A percentile compares a stretch with the other conserved stretches of the same genome.
These are phyloP conservation scores for Eucalyptus curtisii DNA, from an alignment of 345 rosid species.

Conservation along the genomic window DNA sequence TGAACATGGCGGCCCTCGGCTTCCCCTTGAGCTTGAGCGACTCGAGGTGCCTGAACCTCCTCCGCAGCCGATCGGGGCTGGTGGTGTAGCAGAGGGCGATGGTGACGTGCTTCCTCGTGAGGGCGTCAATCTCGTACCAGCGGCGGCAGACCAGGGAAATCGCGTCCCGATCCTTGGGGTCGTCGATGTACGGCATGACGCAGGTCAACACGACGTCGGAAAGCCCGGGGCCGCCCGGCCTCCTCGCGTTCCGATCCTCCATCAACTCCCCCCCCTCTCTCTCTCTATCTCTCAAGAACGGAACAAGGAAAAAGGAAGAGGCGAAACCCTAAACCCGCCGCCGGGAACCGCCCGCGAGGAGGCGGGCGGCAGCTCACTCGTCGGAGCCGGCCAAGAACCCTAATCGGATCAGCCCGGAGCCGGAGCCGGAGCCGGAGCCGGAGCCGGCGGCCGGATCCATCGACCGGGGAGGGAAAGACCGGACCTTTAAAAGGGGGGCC, in stretches of 20 bases:
- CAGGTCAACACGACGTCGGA: constrained; percentile 43
- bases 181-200: constrained; percentile 64
- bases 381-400: neutral
- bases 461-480: neutral
- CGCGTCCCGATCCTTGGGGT: constrained; percentile 64
- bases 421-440: neutral
- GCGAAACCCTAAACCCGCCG: neutral
- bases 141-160: constrained; percentile 67
- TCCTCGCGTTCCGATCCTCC: constrained; percentile 18
- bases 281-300: neutral
- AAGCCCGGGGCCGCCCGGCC: neutral
- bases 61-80: constrained; percentile 51
- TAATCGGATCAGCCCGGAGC: neutral
- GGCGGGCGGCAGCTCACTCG: neutral
- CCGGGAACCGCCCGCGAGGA: neutral
- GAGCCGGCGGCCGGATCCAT: neutral
- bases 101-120: constrained; percentile 75
- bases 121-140: constrained; percentile 67
- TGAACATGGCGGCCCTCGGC: constrained; percentile 95
- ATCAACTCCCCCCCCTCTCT: neutral
- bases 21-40: constrained; percentile 85
- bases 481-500: neutral
- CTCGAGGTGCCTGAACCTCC: constrained; percentile 48
- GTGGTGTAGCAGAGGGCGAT: constrained; percentile 76
- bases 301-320: no score